A percentile compares a stretch with the other conserved stretches of the same genome.
Evolutionary conservation across 202 grass and related monocot genomes (phyloP).

Genomic region (Cymbopogon flexuosus): DNA sequence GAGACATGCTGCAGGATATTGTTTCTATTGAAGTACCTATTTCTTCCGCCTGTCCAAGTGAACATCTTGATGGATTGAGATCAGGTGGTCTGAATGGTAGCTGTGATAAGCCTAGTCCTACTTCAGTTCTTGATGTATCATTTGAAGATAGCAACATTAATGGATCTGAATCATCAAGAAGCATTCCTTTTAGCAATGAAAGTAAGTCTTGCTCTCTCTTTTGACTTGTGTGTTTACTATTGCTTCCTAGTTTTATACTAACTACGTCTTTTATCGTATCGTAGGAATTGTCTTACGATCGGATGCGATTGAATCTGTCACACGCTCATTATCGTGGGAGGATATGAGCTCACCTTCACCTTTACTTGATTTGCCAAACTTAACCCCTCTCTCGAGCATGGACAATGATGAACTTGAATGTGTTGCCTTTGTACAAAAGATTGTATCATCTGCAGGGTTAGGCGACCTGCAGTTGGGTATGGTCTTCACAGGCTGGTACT

Average conservation of each 20-base stretch:
- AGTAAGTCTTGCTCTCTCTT: constrained; percentile 39
- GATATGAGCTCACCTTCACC: constrained; percentile 39
- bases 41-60: constrained; percentile 33
- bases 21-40: constrained; percentile 39
- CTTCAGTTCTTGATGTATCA: constrained; percentile 47
- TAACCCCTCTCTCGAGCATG: constrained; percentile 10
- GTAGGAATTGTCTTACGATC: constrained; percentile 35
- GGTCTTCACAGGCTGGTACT: constrained; percentile 61
- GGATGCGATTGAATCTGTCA: constrained; percentile 40
- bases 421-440: constrained; percentile 49
- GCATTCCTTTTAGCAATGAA: constrained; percentile 31
- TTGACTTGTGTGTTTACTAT: background rate
- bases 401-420: constrained; percentile 51
- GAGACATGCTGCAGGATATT: constrained; percentile 41
- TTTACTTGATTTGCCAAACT: background rate
- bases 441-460: constrained; percentile 65
- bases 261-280: background rate
- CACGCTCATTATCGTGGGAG: constrained; percentile 58
- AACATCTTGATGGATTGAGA: constrained; percentile 35
- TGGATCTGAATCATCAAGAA: constrained; percentile 47
- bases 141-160: constrained; percentile 47
- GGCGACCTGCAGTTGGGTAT: constrained; percentile 31
- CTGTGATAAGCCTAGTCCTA: constrained; percentile 46
- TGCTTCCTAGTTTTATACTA: constrained; percentile 6
- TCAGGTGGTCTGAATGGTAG: constrained; percentile 27